Conservation (phyloP, 768 basidiomycete species). For the Tricholoma flavovirens region DNA sequence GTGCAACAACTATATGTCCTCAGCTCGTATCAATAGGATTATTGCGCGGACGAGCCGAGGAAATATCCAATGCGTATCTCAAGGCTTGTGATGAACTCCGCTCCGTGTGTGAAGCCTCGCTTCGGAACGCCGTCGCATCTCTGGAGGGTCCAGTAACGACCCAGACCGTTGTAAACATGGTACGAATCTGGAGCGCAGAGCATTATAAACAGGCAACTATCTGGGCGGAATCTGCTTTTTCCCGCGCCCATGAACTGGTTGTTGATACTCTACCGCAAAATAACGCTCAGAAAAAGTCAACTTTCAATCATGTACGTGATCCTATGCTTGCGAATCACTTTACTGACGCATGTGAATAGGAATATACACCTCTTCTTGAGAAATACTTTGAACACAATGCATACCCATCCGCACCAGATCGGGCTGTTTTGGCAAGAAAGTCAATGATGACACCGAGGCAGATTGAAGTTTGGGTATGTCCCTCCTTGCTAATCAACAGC, state of each 20-base stretch:
- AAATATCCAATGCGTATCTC: conserved; percentile 4
- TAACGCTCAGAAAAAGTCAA: not conserved
- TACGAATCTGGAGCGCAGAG: not conserved
- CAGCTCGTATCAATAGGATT: conserved; percentile 3
- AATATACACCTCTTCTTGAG: conserved; percentile 41
- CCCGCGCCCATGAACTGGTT: not conserved
- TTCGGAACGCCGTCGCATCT: conserved; percentile 1
- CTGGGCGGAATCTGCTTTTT: conserved; percentile 5
- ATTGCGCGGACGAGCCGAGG: not conserved
- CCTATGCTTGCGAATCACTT: not conserved
- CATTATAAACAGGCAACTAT: not conserved
- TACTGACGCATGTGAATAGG: conserved; percentile 21
- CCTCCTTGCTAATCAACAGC: not conserved
- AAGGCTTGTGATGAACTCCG: conserved; percentile 1
- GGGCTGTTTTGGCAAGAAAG: conserved; percentile 33
- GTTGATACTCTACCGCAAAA: not conserved
- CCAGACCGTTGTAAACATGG: not conserved
- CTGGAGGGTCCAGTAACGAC: not conserved
- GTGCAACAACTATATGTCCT: not conserved
- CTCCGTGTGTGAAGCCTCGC: conserved; percentile 1
- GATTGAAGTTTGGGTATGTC: conserved; percentile 49
- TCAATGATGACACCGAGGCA: conserved; percentile 39
- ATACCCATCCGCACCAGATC: conserved; percentile 39
- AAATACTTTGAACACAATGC: conserved; percentile 43
- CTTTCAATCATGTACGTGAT: conserved; percentile 19